These are phyloP conservation scores for Papiliotrema fonsecae DNA, from an alignment of 1,284 basidiomycete species.

Conservation along the genomic window DNA sequence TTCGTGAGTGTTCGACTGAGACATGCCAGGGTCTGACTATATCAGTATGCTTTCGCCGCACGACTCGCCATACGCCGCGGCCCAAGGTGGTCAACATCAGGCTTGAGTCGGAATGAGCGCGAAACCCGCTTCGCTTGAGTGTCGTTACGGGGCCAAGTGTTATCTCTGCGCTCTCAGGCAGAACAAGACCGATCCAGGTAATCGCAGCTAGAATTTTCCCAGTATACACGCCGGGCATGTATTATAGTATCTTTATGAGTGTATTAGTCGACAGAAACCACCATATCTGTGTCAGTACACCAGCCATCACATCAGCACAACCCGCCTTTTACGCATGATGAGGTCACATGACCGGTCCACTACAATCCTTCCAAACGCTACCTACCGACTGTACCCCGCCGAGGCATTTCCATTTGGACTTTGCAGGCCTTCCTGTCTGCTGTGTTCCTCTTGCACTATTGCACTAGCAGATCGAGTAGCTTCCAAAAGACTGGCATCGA, in stretches of 20 bases:
- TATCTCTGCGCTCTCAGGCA: not conserved
- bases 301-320: no score
- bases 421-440: slow-evolving; percentile 28
- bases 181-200: no score
- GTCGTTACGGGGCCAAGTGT: not conserved
- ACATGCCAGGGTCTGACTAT: not conserved
- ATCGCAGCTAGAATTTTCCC: no score
- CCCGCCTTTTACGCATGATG: not conserved
- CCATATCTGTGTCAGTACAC: no score
- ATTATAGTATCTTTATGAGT: no score
- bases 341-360: no score
- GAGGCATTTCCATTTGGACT: slow-evolving; percentile 14
- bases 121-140: not conserved
- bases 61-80: slow-evolving; percentile 23
- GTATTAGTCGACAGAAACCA: no score
- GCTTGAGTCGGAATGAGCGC: not conserved
- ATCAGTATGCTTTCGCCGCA: slow-evolving; percentile 9
- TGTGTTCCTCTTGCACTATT: slow-evolving; percentile 25
- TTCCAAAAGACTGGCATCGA: slow-evolving; percentile 37
- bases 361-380: no score
- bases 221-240: no score
- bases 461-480: slow-evolving; percentile 28
- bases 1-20: slow-evolving; percentile 21
- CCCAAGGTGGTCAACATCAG: not conserved
- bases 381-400: not conserved